Base-by-base conservation (phyloP, 2,329 filamentous ascomycete genomes). In the Fusarium lyarnte region DNA sequence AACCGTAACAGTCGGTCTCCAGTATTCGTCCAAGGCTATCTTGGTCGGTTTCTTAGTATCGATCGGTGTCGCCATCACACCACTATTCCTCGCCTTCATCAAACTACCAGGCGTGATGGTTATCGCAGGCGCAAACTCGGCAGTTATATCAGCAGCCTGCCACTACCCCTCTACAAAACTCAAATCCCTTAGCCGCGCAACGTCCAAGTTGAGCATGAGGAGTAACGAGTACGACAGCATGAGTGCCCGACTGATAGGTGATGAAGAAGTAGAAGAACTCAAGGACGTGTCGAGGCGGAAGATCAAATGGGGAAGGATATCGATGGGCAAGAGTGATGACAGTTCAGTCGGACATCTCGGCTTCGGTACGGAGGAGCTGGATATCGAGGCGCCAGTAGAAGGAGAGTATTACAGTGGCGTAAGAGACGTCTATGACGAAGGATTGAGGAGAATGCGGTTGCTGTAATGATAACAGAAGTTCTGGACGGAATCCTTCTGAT, bases 121-220 rank as follows among this genome's bases (percentile, higher is more conserved):
- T 3, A 58, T 73, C 23, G 52, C 71, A 4, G 71, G 66, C 9
- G 63, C 62, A 21, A 63, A 73, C 23, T 73, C 71, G 9, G 70
- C 59, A 6, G 66, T 73, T 4, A 74, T 73, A 5, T 73, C 71
- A 25, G 71, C 71, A 19, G 71, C 71, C 3, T 73, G 71, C 11
- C 71, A 73, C 27, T 63, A 42, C 19, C 47, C 63, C 3, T 64
- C 71, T 3, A 16, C 35, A 5, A 57, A 61, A 27, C 45, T 73
- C 17, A 60, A 49, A 10, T 35, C 58, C 5, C 19, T 54, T 6
- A 62, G 45, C 17, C 47, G 55, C 13, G 58, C 58, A 6, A 61
- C 54, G 1, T 61, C 61, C 3, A 64, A 19, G 5, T 11, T 38
- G 11, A 64, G 58, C 17, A 23, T n/a, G 6, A 16, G 2, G 8